Evolutionary conservation across 2,329 filamentous ascomycete species (phyloP), one percentile per base, ranked within the genome.

Genomic region (Pseudonectria buxi): DNA sequence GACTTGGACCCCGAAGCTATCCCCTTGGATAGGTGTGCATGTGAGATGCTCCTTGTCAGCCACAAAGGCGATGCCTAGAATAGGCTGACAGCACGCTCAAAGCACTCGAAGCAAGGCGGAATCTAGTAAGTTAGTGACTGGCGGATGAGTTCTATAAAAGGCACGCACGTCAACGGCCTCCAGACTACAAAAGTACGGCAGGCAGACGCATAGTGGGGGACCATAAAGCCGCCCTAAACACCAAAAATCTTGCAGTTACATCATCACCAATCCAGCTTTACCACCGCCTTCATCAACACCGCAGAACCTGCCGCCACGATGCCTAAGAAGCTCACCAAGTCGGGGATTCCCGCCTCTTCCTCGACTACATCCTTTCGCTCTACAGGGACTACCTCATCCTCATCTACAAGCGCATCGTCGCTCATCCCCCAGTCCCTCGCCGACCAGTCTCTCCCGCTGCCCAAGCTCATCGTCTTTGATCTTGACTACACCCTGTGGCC

Each of bases 401-500:
- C 56, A 63, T 71, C 22, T 25, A 30, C 33, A 22, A 14, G 35
- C n/a, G 25, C 34, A 1, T 32, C 45, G 40, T 33, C 40, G 25
- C 32, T 46, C 25, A 40, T 61, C 14, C 69, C 70, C 4, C 24
- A 56, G 14, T 65, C 69, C 47, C 67, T 76, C 26, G 53, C 57
- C 46, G 69, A 76, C 59, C 62, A 77, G 28, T 34, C 49, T 11
- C 74, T 79, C 0, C 85, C 87, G 0, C 74, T 95, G 2, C 89
- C 89, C 0, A 79, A 81, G 43, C 73, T 95, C 48, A 74, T 96
- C 51, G 85, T 92, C 45, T 95, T 96, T 65, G 92, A 96, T 60
- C 78, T 96, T 44, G 90, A 96, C 71, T 96, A 95, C 71, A 96
- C 92, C 0, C 72, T 96, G n/a, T 96, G 90, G 92, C 88, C 89